Conservation (phyloP, 106 monocot species). For the Dactylorhiza incarnata region DNA sequence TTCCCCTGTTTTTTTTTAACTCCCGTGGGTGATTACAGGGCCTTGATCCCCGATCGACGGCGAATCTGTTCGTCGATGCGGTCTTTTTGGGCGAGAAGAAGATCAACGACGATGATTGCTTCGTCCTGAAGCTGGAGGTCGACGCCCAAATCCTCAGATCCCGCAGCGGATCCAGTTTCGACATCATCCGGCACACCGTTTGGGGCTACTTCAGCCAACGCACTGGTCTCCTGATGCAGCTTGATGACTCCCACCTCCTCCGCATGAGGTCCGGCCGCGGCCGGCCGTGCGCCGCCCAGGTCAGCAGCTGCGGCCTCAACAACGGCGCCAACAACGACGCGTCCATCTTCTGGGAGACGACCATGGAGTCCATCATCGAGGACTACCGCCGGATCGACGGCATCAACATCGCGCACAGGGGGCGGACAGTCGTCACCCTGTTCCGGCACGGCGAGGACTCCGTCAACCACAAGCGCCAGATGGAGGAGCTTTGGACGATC, state of each 20-base stretch:
- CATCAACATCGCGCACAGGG: slow-evolving; percentile 73
- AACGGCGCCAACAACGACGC: slow-evolving; percentile 24
- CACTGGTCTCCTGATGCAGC: slow-evolving; percentile 71
- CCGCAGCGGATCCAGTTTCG: slow-evolving; percentile 39
- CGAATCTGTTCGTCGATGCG: slow-evolving; percentile 68
- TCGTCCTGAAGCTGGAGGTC: slow-evolving; percentile 84
- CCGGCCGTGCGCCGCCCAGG: neutral
- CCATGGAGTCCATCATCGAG: slow-evolving; percentile 50
- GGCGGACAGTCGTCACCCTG: slow-evolving; percentile 45
- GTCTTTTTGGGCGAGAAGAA: slow-evolving; percentile 86
- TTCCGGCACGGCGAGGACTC: slow-evolving; percentile 81
- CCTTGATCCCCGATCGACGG: slow-evolving; percentile 68
- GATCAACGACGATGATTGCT: slow-evolving; percentile 77
- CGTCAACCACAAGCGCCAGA: slow-evolving; percentile 74
- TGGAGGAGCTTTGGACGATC: slow-evolving; percentile 80
- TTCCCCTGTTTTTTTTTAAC: too few species aligned
- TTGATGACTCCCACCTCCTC: slow-evolving; percentile 81
- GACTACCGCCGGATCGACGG: slow-evolving; percentile 81
- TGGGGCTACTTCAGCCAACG: slow-evolving; percentile 97
- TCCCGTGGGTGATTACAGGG: neutral
- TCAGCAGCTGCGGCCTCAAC: slow-evolving; percentile 1
- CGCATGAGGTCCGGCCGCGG: slow-evolving; percentile 50
- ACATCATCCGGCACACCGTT: slow-evolving; percentile 59
- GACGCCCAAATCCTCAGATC: slow-evolving; percentile 38
- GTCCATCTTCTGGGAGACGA: slow-evolving; percentile 83